Percentiles rank a stretch among this genome's conserved stretches.
Conservation (phyloP, 2,329 filamentous ascomycete species). For the Talaromyces sp. region DNA sequence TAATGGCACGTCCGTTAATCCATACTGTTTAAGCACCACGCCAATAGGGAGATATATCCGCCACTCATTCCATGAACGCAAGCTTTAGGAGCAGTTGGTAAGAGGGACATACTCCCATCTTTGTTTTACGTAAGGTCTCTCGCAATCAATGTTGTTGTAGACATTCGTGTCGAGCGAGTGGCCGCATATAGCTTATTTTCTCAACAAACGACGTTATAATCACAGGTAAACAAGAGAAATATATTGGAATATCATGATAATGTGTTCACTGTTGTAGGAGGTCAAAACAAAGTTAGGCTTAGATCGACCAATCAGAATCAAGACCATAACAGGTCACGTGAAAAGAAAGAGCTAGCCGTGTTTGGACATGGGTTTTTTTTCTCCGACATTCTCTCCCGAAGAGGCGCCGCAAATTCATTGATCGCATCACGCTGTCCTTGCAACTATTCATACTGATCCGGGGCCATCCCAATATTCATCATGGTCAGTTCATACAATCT, state of each 20-base stretch:
- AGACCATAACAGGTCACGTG: neutral
- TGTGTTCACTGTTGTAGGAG: neutral
- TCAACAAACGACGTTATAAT: neutral
- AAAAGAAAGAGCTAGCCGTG: neutral
- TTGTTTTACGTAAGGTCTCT: no score
- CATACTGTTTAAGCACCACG: no score
- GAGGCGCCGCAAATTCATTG: neutral
- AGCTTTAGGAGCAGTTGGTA: no score
- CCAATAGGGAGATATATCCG: no score
- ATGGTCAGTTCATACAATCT: neutral
- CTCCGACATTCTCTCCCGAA: conserved; percentile 11
- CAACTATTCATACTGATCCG: neutral
- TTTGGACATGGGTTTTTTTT: conserved; percentile 8
- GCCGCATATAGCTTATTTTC: neutral
- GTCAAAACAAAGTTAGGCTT: neutral
- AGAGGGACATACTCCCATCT: no score
- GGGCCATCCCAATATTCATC: conserved; percentile 3
- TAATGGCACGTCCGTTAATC: no score
- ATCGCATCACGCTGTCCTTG: neutral
- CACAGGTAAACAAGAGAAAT: no score
- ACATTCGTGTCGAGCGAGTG: no score
- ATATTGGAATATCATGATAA: no score
- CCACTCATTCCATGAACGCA: no score
- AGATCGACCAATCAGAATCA: conserved; percentile 1
- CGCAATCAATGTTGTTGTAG: no score